Evolutionary conservation across 257 asterid genomes (phyloP).

Genomic region (Primulina tabacum): DNA sequence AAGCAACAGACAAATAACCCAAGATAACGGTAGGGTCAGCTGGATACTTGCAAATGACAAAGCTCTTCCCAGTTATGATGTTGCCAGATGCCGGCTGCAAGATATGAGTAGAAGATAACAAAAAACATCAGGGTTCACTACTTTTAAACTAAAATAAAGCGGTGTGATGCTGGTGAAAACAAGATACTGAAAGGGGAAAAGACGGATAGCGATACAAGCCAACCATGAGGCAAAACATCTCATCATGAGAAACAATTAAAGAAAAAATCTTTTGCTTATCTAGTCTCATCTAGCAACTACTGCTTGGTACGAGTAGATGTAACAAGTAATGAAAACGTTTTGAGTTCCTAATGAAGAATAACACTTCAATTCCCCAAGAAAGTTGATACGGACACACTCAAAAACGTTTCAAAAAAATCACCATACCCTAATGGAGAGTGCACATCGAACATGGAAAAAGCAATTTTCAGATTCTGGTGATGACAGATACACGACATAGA

Average conservation of each 20-base stretch:
- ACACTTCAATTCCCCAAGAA: not conserved
- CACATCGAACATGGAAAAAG: not conserved
- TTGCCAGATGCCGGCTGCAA: constrained; percentile 77
- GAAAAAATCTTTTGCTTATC: not conserved
- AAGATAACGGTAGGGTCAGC: constrained; percentile 58
- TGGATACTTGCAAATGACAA: constrained; percentile 72
- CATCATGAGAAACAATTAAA: not conserved
- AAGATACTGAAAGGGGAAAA: not conserved
- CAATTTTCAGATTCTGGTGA: too few species aligned
- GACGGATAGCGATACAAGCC: not conserved
- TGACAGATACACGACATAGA: not conserved
- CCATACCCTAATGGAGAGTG: not conserved
- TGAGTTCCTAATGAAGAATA: not conserved
- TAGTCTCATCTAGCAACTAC: not conserved
- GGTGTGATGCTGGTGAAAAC: not conserved
- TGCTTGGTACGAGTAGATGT: not conserved
- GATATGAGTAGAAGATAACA: constrained; percentile 18
- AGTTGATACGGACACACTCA: not conserved
- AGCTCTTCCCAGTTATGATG: constrained; percentile 48
- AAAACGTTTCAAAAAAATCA: not conserved
- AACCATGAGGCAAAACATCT: not conserved
- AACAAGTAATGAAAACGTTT: not conserved
- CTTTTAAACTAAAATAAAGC: not conserved
- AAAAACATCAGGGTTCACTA: not conserved
- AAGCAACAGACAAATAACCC: constrained; percentile 62